Evolutionary conservation across 106 monocot genomes (phyloP).

Genomic region (Platanthera guangdongensis): DNA sequence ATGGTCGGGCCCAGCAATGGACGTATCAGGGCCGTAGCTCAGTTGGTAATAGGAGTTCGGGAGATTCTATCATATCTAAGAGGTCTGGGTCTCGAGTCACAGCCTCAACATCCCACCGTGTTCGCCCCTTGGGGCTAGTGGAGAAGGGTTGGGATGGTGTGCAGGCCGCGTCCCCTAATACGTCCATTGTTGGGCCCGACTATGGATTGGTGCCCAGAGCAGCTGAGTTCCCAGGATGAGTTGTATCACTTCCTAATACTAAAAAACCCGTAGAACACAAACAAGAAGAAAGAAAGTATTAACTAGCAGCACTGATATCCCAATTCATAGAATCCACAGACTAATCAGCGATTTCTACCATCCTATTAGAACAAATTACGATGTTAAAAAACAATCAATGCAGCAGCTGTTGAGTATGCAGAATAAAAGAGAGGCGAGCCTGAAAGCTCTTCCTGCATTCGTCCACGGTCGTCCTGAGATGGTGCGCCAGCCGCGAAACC

Average conservation of each 20-base stretch:
- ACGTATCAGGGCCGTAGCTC: too few species aligned
- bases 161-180: too few species aligned
- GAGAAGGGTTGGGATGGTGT: too few species aligned
- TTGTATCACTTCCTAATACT: not conserved
- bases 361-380: not conserved
- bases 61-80: too few species aligned
- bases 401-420: not conserved
- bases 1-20: too few species aligned
- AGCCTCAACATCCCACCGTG: too few species aligned
- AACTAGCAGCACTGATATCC: not conserved
- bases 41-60: too few species aligned
- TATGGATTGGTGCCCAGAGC: too few species aligned
- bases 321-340: not conserved
- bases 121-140: too few species aligned
- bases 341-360: not conserved
- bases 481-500: constrained; percentile 30
- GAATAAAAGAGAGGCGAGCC: constrained; percentile 3
- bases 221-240: too few species aligned
- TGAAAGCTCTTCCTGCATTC: constrained; percentile 48
- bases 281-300: not conserved
- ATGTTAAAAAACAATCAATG: not conserved
- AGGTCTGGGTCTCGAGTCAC: too few species aligned
- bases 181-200: too few species aligned
- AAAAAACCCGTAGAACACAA: not conserved
- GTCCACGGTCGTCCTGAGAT: constrained; percentile 40